A percentile compares a stretch with the other conserved stretches of the same genome.
Conservation (phyloP, 2,329 filamentous ascomycete species). For the Coniochaeta sp. region DNA sequence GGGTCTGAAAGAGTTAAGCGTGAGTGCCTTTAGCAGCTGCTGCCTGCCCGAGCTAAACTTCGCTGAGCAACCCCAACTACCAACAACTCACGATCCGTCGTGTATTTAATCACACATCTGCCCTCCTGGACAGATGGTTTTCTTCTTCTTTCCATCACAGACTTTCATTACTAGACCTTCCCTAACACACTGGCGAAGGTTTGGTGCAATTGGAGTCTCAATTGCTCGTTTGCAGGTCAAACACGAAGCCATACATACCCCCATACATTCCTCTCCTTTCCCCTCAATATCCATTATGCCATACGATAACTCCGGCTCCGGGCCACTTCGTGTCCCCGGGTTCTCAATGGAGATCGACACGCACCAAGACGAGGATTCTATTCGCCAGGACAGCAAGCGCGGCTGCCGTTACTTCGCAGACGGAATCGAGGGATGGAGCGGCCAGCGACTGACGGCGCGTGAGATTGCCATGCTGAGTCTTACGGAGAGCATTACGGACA, state of each 20-base stretch:
- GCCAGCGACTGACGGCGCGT: constrained; percentile 1
- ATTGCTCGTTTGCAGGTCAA: too few species aligned
- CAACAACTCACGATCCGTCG: neutral
- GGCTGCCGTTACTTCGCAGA: neutral
- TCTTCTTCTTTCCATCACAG: neutral
- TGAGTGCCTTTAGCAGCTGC: neutral
- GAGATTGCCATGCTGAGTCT: constrained; percentile 1
- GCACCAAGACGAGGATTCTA: neutral
- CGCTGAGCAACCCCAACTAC: neutral
- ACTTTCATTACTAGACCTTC: too few species aligned
- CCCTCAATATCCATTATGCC: neutral
- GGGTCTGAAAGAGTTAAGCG: neutral
- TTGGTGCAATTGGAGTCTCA: too few species aligned
- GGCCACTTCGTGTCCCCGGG: neutral
- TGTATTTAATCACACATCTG: neutral
- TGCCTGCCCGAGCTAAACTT: neutral
- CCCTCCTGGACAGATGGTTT: neutral
- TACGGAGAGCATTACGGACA: constrained; percentile 4
- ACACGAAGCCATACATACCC: too few species aligned
- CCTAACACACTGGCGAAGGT: too few species aligned
- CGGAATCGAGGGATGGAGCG: neutral
- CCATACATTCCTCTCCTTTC: neutral
- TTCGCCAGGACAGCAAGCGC: neutral
- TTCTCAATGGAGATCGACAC: neutral
- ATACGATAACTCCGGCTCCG: constrained; percentile 1